Base-by-base conservation (phyloP, 1,284 basidiomycete genomes). In the Sporisorium reilianum region DNA sequence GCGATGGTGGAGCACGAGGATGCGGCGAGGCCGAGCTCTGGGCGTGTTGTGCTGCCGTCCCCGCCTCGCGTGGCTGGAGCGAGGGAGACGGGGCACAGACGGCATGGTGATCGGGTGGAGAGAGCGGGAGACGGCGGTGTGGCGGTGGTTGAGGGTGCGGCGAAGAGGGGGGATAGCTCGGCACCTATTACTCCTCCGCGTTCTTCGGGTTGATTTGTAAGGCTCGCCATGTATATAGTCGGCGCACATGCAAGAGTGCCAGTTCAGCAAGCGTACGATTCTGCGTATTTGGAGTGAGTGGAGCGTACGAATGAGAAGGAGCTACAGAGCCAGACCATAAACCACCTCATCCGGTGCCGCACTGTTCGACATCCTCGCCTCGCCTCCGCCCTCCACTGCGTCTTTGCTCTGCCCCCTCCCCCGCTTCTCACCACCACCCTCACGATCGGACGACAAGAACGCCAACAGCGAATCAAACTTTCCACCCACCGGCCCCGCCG, bases 181-280 rank as follows among this genome's bases (percentile, higher is more conserved):
- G 52, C 63, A 14, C 56, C 63, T 0, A 55, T 65, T 56, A 65
- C 63, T 25, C 63, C 63, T 51, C 63, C 63, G 4, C 63, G 50
- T 1, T 59, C 63, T 5, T 65, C 63, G 6, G 55, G 36, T 18
- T 55, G 41, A 55, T 36, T 44, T 5, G n/a, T n/a, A n/a, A n/a
- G 20, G 12, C 5, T 23, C 36, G n/a, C 20, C 34, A 26, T 55
- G 38, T 53, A 42, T n/a, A 42, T 42, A 53, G 18, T 48, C 26
- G n/a, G 7, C 16, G 11, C 25, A 10, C 22, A 22, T 34, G 11
- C 12, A 22, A 22, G 11, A 12, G n/a, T 16, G 30, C 7, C n/a
- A 10, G 14, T 14, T 22, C 16, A 30, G 22, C 30, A 9, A 34
- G n/a, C 3, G 16, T 16, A 4, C 16, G 28, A 30, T 30, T 30